Evolutionary conservation across 2,329 filamentous ascomycete genomes (phyloP).

Genomic region (Talaromyces piceae): DNA sequence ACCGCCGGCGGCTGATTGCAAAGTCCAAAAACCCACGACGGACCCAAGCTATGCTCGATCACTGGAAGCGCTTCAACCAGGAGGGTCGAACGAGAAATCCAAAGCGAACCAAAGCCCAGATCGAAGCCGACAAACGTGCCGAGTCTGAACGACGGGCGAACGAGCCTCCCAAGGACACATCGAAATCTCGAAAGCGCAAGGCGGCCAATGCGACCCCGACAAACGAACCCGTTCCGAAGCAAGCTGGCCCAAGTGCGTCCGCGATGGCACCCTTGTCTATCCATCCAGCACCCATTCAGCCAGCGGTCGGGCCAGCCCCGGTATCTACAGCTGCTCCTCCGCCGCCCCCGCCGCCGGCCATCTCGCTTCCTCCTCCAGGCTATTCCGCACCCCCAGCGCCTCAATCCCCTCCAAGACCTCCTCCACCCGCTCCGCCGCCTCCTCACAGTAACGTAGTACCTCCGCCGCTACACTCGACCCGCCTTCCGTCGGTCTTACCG

Average conservation of each 20-base stretch:
- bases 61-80: constrained; percentile 37
- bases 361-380: not conserved
- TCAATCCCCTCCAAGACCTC: constrained; percentile 2
- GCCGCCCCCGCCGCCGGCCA: not conserved
- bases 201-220: constrained; percentile 1
- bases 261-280: not conserved
- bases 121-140: constrained; percentile 32
- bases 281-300: constrained; percentile 10
- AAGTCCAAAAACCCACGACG: constrained; percentile 39
- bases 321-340: not conserved
- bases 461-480: not conserved
- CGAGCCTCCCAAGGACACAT: constrained; percentile 19
- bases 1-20: constrained; percentile 31
- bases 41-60: constrained; percentile 39
- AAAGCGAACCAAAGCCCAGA: constrained; percentile 38
- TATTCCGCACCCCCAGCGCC: constrained; percentile 1
- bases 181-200: constrained; percentile 17
- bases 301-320: constrained; percentile 1
- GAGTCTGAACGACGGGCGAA: constrained; percentile 21
- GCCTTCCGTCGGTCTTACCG: constrained; percentile 1
- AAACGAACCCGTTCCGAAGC: not conserved
- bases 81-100: constrained; percentile 38
- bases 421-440: not conserved
- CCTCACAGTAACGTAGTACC: not conserved
- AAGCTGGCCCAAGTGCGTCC: not conserved